Evolutionary conservation across 768 basidiomycete species (phyloP), one percentile per base, ranked within the genome.

Genomic region (Termitomyces heimii): DNA sequence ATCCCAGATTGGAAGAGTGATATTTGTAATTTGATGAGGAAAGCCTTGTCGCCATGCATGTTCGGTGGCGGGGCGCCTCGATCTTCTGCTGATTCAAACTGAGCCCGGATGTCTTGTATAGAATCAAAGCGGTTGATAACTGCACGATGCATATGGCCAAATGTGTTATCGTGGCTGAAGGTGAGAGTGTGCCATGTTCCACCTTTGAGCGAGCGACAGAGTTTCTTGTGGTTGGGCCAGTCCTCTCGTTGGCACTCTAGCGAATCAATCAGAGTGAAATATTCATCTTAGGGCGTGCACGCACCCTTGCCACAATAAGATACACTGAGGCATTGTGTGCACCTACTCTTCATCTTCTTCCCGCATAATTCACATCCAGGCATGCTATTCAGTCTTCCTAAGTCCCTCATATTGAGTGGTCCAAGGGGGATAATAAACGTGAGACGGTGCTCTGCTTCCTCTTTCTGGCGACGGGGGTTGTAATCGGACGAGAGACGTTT

Each of bases 351-450:
- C 6, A 64, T 68, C 49, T 60, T 68, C 47, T 71, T 68, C 1
- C 77, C 75, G 54, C 77, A 79, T 0, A 77, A 61, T 20, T 67
- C 70, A 53, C 76, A 78, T 4, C 75, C 76, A 35, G 62, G 29
- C 24, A 68, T 67, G 40, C 59, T 64, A 22, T 66, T 73, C 12
- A 78, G 62, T 51, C 66, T 71, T 2, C 72, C 75, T 28, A 77
- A 54, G n/a, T 72, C 72, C n/a, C 66, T 64, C 66, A 71, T 70
- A 29, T 53, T 63, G 14, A 76, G 59, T 0, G 71, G 72, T 8
- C 70, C 71, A 16, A 76, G 60, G 1, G 74, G 76, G 18, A 80
- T 65, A 1, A 75, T 20, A 54, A 77, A 74, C 8, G 75, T 71
- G 8, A 62, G 34, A 35, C 22, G 59, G 20, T 62, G 68, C 22